Conservation (phyloP, 768 basidiomycete genomes). For the Pulveroboletus sp. region DNA sequence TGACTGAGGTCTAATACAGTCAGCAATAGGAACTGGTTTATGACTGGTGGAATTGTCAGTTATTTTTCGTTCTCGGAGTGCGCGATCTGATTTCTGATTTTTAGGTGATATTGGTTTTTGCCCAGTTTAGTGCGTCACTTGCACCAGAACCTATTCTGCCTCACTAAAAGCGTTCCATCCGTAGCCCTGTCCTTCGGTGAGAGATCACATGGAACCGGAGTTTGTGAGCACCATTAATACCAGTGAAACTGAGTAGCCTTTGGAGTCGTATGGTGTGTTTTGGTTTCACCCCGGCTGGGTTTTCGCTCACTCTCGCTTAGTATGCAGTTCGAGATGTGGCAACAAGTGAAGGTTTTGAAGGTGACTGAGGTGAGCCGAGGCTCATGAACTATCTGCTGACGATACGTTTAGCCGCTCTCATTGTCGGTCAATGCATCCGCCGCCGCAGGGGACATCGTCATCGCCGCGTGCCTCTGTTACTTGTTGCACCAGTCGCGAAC, state of each 20-base stretch:
- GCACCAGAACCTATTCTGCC: background rate
- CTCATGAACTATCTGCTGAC: background rate
- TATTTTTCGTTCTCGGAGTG: background rate
- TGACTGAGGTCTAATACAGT: slow-evolving; percentile 33
- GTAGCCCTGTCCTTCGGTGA: slow-evolving; percentile 33
- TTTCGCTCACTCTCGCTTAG: slow-evolving; percentile 30
- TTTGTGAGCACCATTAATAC: slow-evolving; percentile 2
- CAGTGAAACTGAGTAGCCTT: slow-evolving; percentile 29
- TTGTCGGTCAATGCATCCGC: slow-evolving; percentile 50
- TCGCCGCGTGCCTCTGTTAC: slow-evolving; percentile 44
- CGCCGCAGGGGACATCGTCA: slow-evolving; percentile 45
- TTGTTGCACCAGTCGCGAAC: slow-evolving; percentile 48
- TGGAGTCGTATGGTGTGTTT: slow-evolving; percentile 33
- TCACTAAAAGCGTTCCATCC: slow-evolving; percentile 4
- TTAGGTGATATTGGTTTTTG: slow-evolving; percentile 31
- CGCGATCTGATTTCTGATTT: background rate
- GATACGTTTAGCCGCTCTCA: slow-evolving; percentile 32
- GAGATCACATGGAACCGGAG: slow-evolving; percentile 6
- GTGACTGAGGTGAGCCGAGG: slow-evolving; percentile 14
- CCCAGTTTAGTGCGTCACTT: slow-evolving; percentile 35
- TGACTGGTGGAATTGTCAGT: slow-evolving; percentile 32
- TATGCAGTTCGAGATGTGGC: slow-evolving; percentile 37
- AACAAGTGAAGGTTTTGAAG: slow-evolving; percentile 42
- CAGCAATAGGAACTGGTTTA: slow-evolving; percentile 42
- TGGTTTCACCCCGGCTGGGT: background rate